Base-by-base conservation (phyloP, 768 basidiomycete genomes). In the Suillus clintonianus region DNA sequence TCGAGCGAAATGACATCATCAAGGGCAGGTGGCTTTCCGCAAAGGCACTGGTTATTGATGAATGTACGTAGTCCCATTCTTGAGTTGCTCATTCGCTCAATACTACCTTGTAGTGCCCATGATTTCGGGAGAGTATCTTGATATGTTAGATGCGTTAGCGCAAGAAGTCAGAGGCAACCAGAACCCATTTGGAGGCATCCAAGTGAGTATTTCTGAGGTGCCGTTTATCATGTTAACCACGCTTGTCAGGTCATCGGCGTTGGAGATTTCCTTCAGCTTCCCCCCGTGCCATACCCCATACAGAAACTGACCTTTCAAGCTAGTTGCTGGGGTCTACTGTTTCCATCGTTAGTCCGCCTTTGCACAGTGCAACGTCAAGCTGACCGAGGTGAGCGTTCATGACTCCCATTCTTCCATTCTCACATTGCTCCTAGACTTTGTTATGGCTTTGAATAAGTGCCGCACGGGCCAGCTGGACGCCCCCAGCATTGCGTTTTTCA, bases 351-450 rank as follows among this genome's bases (percentile, higher is more conserved):
- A 1, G 81, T 91, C 62, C 88, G 84, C 58, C 79, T 94, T 3
- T 87, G 81, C 5, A 85, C 89, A 67, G 91, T 93, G 5, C 92
- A 90, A 74, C 76, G 91, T 32, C 91, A 93, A 71, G 91, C 87
- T 59, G 90, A 91, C 70, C 80, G 83, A 51, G 76, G 90, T 90
- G 65, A 66, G n/a, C n/a, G n/a, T n/a, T n/a, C n/a, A n/a, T n/a
- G n/a, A n/a, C n/a, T n/a, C n/a, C n/a, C n/a, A n/a, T n/a, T n/a
- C n/a, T n/a, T n/a, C n/a, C n/a, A n/a, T n/a, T n/a, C n/a, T n/a
- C n/a, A n/a, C n/a, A n/a, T n/a, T n/a, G n/a, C n/a, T n/a, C n/a
- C n/a, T n/a, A n/a, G n/a, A n/a, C n/a, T n/a, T n/a, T n/a, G n/a
- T n/a, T n/a, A 81, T 85, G 59, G 84, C 91, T 72, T 75, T 94